These are phyloP conservation scores for Cardamine resedifolia DNA, from an alignment of 345 rosid genomes.

Conservation along the genomic window DNA sequence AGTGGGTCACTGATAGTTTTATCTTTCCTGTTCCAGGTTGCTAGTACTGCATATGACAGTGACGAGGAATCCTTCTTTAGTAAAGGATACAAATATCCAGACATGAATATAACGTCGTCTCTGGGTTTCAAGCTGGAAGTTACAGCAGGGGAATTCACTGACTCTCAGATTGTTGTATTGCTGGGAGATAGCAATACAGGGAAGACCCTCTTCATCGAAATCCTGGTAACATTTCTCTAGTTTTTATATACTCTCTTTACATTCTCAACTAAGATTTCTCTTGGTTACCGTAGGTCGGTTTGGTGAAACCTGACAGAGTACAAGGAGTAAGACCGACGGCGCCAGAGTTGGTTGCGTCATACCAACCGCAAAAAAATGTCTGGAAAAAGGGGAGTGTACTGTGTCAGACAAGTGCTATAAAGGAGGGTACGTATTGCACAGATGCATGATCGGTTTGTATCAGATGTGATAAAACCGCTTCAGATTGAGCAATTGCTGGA, in stretches of 20 bases:
- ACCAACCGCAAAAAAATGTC: background rate
- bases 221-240: background rate
- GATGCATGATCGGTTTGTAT: background rate
- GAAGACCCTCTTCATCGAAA: background rate
- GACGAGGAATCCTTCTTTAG: background rate
- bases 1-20: background rate
- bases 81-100: background rate
- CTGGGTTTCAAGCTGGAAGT: background rate
- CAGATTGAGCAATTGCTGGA: conserved; percentile 62
- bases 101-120: background rate
- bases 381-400: background rate
- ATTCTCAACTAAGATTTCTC: background rate
- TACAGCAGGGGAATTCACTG: background rate
- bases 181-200: background rate
- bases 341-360: no score
- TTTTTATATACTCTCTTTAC: background rate
- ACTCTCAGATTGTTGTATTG: background rate
- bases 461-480: no score
- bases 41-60: no score
- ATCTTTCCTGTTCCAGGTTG: background rate
- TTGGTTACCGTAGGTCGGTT: background rate
- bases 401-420: background rate
- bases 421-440: background rate
- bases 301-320: background rate
- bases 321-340: background rate